Base-by-base conservation (phyloP, 768 basidiomycete species). In the Amanita molliuscula region DNA sequence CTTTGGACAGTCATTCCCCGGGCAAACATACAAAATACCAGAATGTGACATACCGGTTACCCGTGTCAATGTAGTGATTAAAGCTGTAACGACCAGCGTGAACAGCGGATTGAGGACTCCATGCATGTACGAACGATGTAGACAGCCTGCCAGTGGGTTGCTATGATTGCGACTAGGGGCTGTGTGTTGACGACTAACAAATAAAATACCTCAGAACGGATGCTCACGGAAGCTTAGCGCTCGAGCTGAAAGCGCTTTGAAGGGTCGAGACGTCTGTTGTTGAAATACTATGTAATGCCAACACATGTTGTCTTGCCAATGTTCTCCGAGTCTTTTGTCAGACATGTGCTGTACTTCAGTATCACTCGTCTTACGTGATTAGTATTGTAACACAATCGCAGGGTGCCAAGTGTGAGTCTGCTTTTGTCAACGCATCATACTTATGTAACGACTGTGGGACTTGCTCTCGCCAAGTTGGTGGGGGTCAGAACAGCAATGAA, bases 11-110 rank as follows among this genome's bases (percentile, higher is more conserved):
- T 34, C 18, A 21, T 45, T 34, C 7, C 28, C 16, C 26, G 6
- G 11, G 21, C 8, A 43, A 23, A 21, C 18, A 34, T 21, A 18
- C 11, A 13, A 5, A 10, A 16, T 20, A 33, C 16, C 11, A 34
- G 9, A 13, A 13, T 15, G 8, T 9, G 35, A 26, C 58, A 55
- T 60, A 71, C 73, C 70, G 50, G 62, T 50, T 28, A 59, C 58
- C 23, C 45, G 53, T 50, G 62, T 58, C 33, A 62, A 58, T 55
- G 67, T 70, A 59, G 61, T 62, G 42, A 65, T 50, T 44, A 67
- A 55, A 56, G 72, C 58, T 43, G 70, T 57, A 58, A 74, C 72
- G 69, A 69, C 73, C 70, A 76, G 73, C 72, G 73, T 64, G 52
- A 50, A 55, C 50, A 70, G 55, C 48, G 59, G 58, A 53, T 51